Evolutionary conservation across 805 yeast species (phyloP), one percentile per base, ranked within the genome.

Genomic region (Candida ortonii): DNA sequence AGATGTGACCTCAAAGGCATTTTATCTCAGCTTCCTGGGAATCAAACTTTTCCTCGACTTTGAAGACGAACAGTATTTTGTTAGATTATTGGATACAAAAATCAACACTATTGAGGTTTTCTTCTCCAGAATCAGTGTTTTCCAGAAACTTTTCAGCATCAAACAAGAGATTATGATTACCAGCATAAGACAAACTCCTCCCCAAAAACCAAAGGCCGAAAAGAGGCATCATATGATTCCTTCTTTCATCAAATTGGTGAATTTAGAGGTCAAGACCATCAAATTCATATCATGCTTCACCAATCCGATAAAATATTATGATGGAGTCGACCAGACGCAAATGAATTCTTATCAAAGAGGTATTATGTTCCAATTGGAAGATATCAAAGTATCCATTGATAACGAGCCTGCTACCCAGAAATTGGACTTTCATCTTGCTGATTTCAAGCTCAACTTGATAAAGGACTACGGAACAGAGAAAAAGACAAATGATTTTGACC

Each of bases 271-370:
- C 17, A 33, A 42, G 14, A 20, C 29, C 4, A 12, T 56, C 14
- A 48, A 36, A 12, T 30, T 58, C 16, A 35, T 49, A 6, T 36
- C 59, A 2, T 55, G 61, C 28, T 60, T 59, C 27, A 16, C 25
- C n/a, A 55, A 46, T 28, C 64, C 63, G 5, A 47, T 59, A 6
- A 46, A 46, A 22, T 57, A 45, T 34, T 60, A 49, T 37, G 46
- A 47, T 25, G 53, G 52, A 5, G 43, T 40, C 9, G 61, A 56
- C 34, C 61, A 57, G 35, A 37, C 59, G 0, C 50, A 45, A 10
- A 22, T 59, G 38, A 57, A 57, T 30, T 39, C 30, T 3, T 56
- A 25, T 35, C 38, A 53, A 22, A 47, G 65, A 33, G 65, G 65
- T 18, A 24, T 52, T 28, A 33, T 34, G 8, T 9, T 44, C n/a